Conservation (phyloP, 2,329 filamentous ascomycete species). For the Fusarium redolens region DNA sequence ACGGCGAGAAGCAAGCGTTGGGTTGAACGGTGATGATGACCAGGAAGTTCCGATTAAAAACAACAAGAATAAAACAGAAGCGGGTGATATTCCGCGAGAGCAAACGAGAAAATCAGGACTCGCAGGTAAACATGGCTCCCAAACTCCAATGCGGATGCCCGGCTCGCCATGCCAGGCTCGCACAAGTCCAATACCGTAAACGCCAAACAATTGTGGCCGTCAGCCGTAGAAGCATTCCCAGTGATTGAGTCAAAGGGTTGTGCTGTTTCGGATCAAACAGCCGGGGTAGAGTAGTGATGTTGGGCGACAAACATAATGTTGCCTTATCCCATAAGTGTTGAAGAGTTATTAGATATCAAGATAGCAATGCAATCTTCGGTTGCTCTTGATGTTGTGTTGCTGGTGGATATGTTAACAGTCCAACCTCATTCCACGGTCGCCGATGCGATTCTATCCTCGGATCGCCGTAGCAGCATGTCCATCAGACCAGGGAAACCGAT, state of each 20-base stretch:
- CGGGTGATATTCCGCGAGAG: slow-evolving; percentile 16
- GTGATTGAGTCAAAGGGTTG: slow-evolving; percentile 16
- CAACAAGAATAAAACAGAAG: slow-evolving; percentile 27
- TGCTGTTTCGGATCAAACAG: slow-evolving; percentile 39
- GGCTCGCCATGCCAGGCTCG: slow-evolving; percentile 38
- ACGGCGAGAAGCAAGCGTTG: slow-evolving; percentile 37
- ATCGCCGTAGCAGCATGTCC: slow-evolving; percentile 63
- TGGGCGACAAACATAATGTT: neutral
- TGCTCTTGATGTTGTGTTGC: slow-evolving; percentile 17
- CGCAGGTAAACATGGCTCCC: slow-evolving; percentile 30
- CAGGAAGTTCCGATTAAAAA: slow-evolving; percentile 35
- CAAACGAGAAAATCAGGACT: slow-evolving; percentile 10
- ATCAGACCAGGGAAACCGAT: slow-evolving; percentile 62
- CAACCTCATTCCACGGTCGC: slow-evolving; percentile 29
- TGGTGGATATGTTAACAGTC: slow-evolving; percentile 17
- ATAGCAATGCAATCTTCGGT: slow-evolving; percentile 25
- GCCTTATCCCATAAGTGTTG: neutral
- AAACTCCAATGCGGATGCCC: slow-evolving; percentile 43
- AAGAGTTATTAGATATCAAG: slow-evolving; percentile 28
- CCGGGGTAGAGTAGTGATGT: slow-evolving; percentile 24
- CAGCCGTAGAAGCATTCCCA: slow-evolving; percentile 34
- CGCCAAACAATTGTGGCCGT: slow-evolving; percentile 38
- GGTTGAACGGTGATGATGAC: slow-evolving; percentile 24
- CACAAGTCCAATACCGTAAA: slow-evolving; percentile 40
- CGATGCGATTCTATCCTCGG: slow-evolving; percentile 49